Conservation (phyloP, 306 rosid genomes). For the Rosa multiflora region DNA sequence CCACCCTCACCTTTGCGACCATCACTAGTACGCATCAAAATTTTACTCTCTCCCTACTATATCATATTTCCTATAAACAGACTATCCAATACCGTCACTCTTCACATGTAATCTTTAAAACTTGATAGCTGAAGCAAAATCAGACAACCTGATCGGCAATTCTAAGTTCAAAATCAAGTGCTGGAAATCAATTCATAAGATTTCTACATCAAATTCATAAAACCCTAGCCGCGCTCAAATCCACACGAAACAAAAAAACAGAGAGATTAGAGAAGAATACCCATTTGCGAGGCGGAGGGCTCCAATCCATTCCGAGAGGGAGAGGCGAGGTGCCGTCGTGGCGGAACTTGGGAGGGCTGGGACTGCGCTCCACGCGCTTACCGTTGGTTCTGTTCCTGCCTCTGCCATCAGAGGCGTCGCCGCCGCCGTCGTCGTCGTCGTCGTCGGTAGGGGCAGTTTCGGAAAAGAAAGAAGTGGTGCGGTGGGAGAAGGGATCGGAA, state of each 20-base stretch:
- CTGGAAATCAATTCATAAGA: not conserved
- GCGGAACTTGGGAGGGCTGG: conserved; percentile 53
- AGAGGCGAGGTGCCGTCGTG: conserved; percentile 93
- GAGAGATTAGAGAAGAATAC: conserved; percentile 23
- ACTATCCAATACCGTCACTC: not conserved
- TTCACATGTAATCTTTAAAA: not conserved
- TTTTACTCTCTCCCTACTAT: not conserved
- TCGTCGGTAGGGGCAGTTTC: not conserved
- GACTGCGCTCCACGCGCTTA: conserved; percentile 27
- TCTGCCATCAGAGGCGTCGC: not conserved
- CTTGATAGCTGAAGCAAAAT: not conserved
- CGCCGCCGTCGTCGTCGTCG: conserved; percentile 23
- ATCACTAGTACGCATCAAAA: not conserved
- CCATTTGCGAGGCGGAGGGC: conserved; percentile 74
- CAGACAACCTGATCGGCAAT: not conserved
- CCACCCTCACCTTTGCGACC: not conserved
- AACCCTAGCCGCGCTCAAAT: not conserved
- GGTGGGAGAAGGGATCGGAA: conserved; percentile 42
- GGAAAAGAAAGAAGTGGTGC: conserved; percentile 28
- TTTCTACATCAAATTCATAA: not conserved
- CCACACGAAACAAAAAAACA: no score
- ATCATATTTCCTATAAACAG: not conserved
- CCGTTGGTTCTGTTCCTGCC: not conserved
- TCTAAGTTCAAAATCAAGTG: not conserved
- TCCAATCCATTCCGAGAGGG: conserved; percentile 95